Conservation (phyloP, 2,329 filamentous ascomycete species). For the Phaeophleospora eucalypticola region DNA sequence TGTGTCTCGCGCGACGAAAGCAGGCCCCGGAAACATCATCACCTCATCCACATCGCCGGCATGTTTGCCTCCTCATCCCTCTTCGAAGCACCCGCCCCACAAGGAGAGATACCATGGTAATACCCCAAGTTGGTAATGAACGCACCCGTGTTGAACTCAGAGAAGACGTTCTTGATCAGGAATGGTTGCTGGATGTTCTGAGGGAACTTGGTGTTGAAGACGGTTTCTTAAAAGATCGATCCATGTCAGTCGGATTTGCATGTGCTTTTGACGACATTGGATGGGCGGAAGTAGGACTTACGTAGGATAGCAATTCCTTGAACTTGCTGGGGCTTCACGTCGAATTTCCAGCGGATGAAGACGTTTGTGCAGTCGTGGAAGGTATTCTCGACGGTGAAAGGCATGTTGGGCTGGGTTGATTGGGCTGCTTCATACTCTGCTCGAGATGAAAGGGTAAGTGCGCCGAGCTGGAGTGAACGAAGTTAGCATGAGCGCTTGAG, state of each 20-base stretch:
- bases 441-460: constrained; percentile 17
- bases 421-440: constrained; percentile 23
- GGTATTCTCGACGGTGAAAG: constrained; percentile 24
- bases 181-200: constrained; percentile 14
- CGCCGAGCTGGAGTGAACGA: constrained; percentile 10
- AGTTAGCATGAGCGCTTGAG: not conserved
- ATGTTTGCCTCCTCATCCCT: not conserved
- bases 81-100: constrained; percentile 1
- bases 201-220: constrained; percentile 2
- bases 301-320: constrained; percentile 23
- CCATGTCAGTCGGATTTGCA: not conserved
- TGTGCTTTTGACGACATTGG: too few relatives aligned
- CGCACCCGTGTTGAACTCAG: constrained; percentile 26
- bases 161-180: constrained; percentile 24
- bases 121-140: constrained; percentile 7
- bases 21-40: too few relatives aligned
- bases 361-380: constrained; percentile 26
- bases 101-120: constrained; percentile 5
- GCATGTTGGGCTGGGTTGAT: constrained; percentile 24
- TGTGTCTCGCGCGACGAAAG: too few relatives aligned
- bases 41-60: not conserved
- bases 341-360: constrained; percentile 26
- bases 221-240: constrained; percentile 7
- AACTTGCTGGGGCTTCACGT: constrained; percentile 20
- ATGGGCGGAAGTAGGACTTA: too few relatives aligned